Evolutionary conservation across 2,329 filamentous ascomycete species (phyloP).

Genomic region (Berkeleyomyces rouxiae): DNA sequence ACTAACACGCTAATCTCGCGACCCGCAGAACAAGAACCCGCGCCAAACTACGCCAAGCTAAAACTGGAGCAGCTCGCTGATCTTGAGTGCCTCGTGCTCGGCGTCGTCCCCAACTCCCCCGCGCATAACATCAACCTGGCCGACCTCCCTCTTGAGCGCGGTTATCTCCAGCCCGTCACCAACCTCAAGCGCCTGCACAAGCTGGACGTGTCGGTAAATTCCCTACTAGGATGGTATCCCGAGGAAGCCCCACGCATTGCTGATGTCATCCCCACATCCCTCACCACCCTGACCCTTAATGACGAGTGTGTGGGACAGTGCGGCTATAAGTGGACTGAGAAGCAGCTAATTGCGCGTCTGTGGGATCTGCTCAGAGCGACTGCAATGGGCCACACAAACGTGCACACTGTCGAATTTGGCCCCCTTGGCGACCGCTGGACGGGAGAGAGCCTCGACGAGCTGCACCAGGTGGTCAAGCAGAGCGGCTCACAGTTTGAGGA

Average conservation of each 20-base stretch:
- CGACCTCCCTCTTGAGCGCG: conserved; percentile 1
- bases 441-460: conserved; percentile 5
- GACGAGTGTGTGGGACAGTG: conserved; percentile 8
- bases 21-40: background rate
- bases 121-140: background rate
- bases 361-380: conserved; percentile 9
- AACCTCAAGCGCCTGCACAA: conserved; percentile 10
- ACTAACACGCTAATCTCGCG: background rate
- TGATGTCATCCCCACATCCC: conserved; percentile 10
- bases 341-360: conserved; percentile 5
- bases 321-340: conserved; percentile 8
- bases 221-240: conserved; percentile 10
- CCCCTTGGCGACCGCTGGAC: conserved; percentile 10
- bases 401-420: conserved; percentile 10
- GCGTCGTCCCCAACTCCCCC: conserved; percentile 3
- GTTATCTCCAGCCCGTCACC: conserved; percentile 6
- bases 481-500: conserved; percentile 7
- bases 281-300: conserved; percentile 9
- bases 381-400: conserved; percentile 4
- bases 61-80: conserved; percentile 10
- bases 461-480: conserved; percentile 1
- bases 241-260: conserved; percentile 9
- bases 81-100: conserved; percentile 8
- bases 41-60: conserved; percentile 8
- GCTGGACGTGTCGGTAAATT: conserved; percentile 5